Evolutionary conservation across 1,284 basidiomycete genomes (phyloP), one percentile per base, ranked within the genome.

Genomic region (Mycena sp.): DNA sequence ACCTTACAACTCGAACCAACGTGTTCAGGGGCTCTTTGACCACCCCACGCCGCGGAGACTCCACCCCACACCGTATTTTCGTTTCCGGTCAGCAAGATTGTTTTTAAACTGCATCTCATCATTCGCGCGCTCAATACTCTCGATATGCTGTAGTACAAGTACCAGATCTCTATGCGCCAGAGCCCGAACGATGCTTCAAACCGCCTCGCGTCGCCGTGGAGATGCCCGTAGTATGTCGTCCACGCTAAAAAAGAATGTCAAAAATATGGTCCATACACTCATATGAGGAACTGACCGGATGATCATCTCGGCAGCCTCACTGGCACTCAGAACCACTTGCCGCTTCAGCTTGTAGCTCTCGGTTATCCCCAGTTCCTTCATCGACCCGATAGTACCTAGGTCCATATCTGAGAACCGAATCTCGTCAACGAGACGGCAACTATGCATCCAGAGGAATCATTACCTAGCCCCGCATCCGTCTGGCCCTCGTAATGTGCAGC

Each of bases 301-400:
- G 69, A 99, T 98, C 96, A 99, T 99, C 83, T 99, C 98, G 2
- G 95, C 93, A 10, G 97, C 98, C 77, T 99, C 98, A 66, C 90
- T 96, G 1, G 98, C 96, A 71, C 93, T 96, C 55, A 94, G 80
- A 4, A 99, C 91, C 0, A 99, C 96, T 79, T 98, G 96, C 45
- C 91, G 84, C 82, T 99, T 99, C 67, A 99, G 84, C 83, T 99
- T 99, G 82, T 95, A 99, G 71, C 93, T 95, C 81, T 99, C 97
- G 0, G 96, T 98, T 41, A 99, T 81, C 40, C 97, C 98, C 6
- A 96, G 83, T 55, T 89, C 80, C 70, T 80, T 85, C 98, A 99
- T 99, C 14, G 94, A 96, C 0, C 87, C 95, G 54, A 99, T 89
- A 2, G 81, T 80, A 11, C 94, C 98, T 35, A 87, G 74, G 52